Conservation (phyloP, 1,284 basidiomycete genomes). For the Chalciporus sp. region DNA sequence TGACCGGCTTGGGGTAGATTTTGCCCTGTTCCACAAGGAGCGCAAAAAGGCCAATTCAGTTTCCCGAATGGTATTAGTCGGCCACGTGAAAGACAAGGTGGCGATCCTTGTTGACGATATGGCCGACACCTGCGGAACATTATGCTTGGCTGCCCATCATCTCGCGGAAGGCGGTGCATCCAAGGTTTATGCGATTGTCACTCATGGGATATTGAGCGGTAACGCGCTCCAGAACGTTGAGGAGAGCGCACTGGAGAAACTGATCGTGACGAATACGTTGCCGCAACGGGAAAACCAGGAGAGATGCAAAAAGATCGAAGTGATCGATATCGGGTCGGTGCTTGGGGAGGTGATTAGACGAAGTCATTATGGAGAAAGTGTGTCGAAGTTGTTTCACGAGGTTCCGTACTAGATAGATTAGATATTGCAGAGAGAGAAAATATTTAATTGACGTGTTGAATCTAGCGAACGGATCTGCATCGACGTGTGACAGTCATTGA, state of each 20-base stretch:
- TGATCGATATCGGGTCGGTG: conserved; percentile 94
- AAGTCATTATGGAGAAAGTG: conserved; percentile 85
- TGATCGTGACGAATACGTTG: conserved; percentile 98
- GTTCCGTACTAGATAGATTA: conserved; percentile 70
- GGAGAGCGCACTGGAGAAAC: conserved; percentile 84
- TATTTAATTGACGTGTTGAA: too few relatives aligned
- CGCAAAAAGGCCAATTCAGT: conserved; percentile 99
- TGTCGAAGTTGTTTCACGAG: conserved; percentile 82
- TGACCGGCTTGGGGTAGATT: conserved; percentile 95
- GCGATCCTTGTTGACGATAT: conserved; percentile 99
- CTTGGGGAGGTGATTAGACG: conserved; percentile 96
- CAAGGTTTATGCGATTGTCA: conserved; percentile 91
- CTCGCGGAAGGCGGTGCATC: conserved; percentile 89
- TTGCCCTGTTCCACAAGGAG: conserved; percentile 99
- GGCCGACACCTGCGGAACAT: conserved; percentile 99
- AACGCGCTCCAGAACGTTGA: conserved; percentile 78
- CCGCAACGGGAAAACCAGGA: conserved; percentile 84
- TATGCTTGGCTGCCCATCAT: conserved; percentile 90
- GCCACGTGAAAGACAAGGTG: conserved; percentile 89
- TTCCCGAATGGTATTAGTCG: conserved; percentile 98
- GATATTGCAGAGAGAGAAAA: too few relatives aligned
- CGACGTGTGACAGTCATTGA: neutral
- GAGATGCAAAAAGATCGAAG: conserved; percentile 87
- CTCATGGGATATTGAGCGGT: conserved; percentile 95
- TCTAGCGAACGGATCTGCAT: conserved; percentile 10